Evolutionary conservation across 495 filamentous ascomycete species (phyloP), one percentile per base, ranked within the genome.

Genomic region (Delitschia confertaspora): DNA sequence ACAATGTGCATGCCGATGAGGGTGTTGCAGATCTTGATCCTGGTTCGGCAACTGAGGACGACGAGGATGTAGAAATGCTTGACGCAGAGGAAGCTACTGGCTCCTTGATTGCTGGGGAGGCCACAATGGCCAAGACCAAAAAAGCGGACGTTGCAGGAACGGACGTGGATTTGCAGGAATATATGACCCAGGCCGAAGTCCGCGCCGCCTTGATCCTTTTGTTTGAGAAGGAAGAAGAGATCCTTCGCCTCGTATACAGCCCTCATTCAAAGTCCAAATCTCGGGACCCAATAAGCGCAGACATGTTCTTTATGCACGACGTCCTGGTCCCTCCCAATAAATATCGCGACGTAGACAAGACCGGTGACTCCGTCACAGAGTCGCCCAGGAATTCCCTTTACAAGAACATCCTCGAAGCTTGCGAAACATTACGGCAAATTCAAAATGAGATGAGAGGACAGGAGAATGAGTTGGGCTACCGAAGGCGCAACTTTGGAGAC

Each of bases 251-350:
- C 6, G 72, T 99, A 10, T 99, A 94, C 59, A 82, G 82, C 59
- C 78, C 83, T 24, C 75, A 79, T 38, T 75, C 80, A 16, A 53
- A 65, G 6, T 55, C 66, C 11, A 69, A 70, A 48, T 60, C 65
- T 42, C 65, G 61, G 14, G 73, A 71, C 44, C 67, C 64, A 9
- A 63, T 89, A 6, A 74, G 67, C 4, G 76, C 85, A 0, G 82
- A 91, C 56, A 95, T 95, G 77, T 95, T 99, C 63, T 99, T 99
- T 65, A 70, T 96, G 33, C 77, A 80, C 47, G 78, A 71, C 23
- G 65, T 99, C 24, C 62, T 95, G 17, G 83, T 99, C 3, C 88
- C 93, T 11, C 91, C 93, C 0, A 95, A 91, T 59, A 83, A 79
- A 54, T 96, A 82, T 60, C 79, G 93, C n/a, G 87, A 88, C 17